These are phyloP conservation scores for Teratosphaeria nubilosa DNA, from an alignment of 2,329 filamentous ascomycete genomes.

Conservation along the genomic window DNA sequence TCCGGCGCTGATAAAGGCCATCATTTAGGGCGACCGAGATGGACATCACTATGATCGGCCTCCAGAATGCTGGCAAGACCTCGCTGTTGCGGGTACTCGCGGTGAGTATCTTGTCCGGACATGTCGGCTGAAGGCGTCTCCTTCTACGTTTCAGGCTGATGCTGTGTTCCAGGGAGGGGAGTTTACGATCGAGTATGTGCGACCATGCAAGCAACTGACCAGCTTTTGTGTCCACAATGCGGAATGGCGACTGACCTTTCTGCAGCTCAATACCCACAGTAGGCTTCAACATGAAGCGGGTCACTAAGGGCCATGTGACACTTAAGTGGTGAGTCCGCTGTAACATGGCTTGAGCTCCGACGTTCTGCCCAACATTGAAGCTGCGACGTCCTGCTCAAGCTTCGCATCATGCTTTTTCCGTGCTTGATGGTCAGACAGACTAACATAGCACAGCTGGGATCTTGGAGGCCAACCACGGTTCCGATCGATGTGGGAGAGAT, in stretches of 20 bases:
- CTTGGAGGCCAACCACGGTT: constrained; percentile 94
- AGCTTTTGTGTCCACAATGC: constrained; percentile 7
- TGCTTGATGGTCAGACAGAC: not conserved
- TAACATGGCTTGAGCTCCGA: constrained; percentile 3
- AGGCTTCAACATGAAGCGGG: constrained; percentile 97
- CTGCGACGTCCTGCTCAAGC: constrained; percentile 3
- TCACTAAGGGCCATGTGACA: constrained; percentile 95
- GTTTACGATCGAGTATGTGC: constrained; percentile 90
- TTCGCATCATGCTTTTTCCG: not conserved
- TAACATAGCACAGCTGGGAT: constrained; percentile 60
- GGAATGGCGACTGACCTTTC: not conserved
- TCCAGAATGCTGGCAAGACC: constrained; percentile 97
- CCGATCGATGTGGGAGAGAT: constrained; percentile 98
- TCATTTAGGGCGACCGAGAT: constrained; percentile 84
- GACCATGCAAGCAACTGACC: constrained; percentile 10
- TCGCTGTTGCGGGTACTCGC: constrained; percentile 86
- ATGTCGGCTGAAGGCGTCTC: not conserved
- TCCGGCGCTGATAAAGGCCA: constrained; percentile 10
- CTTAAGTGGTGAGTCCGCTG: constrained; percentile 66
- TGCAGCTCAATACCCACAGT: constrained; percentile 92
- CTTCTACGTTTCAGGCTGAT: constrained; percentile 25
- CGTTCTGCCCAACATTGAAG: constrained; percentile 1
- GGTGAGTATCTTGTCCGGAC: constrained; percentile 51
- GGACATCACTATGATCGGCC: constrained; percentile 97
- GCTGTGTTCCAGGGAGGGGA: constrained; percentile 67